Base-by-base conservation (phyloP, 768 basidiomycete genomes). In the Phylloporus sp. region DNA sequence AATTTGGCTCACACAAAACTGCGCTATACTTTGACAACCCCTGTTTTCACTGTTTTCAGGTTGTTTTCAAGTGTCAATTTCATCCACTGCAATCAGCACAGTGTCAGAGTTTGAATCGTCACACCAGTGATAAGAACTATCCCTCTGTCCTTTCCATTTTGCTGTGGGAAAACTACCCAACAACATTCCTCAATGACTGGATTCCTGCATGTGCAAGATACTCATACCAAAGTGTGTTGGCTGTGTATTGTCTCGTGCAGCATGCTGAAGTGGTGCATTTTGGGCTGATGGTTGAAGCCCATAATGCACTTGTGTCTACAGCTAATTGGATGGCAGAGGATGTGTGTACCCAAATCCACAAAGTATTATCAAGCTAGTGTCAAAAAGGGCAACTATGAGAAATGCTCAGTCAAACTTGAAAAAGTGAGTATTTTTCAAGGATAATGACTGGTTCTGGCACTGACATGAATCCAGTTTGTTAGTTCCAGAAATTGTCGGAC, bases 401-500 rank as follows among this genome's bases (percentile, higher is more conserved):
- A 88, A 59, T 84, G 78, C 58, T 84, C 86, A 0, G 59, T 82
- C 9, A 87, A 88, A 53, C 46, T 83, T 16, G 80, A 86, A 34
- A 85, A 86, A 73, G 91, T 86, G 45, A 27, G 77, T n/a, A n/a
- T 70, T 9, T 29, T 6, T n/a, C 18, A 18, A 9, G 22, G 3
- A 16, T 7, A 2, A 23, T 39, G 12, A 15, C 9, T 2, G 5
- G 22, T 29, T 6, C 12, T 6, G 28, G 11, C 9, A 22, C 22
- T 13, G 38, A 39, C 20, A 5, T 5, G 23, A 16, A 23, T 39
- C 22, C 12, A 6, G 23, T 24, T 4, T 13, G 35, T 40, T 50
- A 92, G 91, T 88, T 91, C 65, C 87, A 90, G 63, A 86, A 84
- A 58, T 71, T 92, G 12, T 73, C 76, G 0, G 84, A 90, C 56